phyloP scores from a whole-genome alignment of 116 monocot genomes.

The Cymodocea nodosa region DNA sequence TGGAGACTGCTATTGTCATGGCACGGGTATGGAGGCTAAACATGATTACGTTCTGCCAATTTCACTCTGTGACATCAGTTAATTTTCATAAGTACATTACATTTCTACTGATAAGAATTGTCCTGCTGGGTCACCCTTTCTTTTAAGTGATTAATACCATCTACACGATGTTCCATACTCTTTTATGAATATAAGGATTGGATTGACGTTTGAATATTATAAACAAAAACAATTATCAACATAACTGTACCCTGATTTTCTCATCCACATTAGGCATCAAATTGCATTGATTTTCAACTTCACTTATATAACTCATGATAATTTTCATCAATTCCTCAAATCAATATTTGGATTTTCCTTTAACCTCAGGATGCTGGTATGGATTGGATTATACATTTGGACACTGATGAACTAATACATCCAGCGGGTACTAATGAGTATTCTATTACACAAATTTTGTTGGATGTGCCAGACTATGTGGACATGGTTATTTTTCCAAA shows the following conservation, averaged over 20 bases:
- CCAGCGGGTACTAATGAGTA: conserved; percentile 87
- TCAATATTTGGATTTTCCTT: neutral
- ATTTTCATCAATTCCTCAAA: too few species aligned
- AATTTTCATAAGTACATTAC: too few species aligned
- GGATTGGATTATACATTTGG: conserved; percentile 97
- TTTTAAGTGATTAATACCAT: neutral
- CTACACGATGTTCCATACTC: too few species aligned
- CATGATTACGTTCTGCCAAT: neutral
- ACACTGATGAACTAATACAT: conserved; percentile 90
- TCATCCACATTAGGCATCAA: too few species aligned
- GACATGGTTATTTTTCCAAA: conserved; percentile 98
- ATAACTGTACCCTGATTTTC: too few species aligned
- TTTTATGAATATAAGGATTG: too few species aligned
- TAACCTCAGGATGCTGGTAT: conserved; percentile 56
- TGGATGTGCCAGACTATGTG: conserved; percentile 70
- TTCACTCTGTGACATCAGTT: neutral
- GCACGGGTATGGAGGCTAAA: conserved; percentile 54
- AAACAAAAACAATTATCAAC: too few species aligned
- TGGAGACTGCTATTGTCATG: conserved; percentile 97
- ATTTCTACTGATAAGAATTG: too few species aligned
- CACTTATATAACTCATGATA: too few species aligned
- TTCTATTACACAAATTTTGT: conserved; percentile 60
- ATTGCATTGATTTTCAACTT: too few species aligned
- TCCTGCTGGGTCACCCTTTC: neutral
- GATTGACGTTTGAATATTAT: too few species aligned